These are phyloP conservation scores for Solanum chacoense DNA, from an alignment of 305 asterid species.

Conservation along the genomic window DNA sequence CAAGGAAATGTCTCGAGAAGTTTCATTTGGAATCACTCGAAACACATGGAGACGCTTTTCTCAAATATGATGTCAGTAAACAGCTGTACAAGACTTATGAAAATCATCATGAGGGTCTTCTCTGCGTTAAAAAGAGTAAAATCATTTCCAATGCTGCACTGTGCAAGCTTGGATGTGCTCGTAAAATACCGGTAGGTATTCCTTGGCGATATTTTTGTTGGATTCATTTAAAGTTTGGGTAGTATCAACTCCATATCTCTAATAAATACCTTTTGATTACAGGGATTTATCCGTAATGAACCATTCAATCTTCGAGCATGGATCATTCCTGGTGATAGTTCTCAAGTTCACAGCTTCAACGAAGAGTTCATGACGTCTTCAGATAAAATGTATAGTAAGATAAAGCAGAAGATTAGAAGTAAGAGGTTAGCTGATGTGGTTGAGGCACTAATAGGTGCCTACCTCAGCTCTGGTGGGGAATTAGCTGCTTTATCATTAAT, in stretches of 20 bases:
- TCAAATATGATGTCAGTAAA: conserved; percentile 56
- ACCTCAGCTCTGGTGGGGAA: conserved; percentile 60
- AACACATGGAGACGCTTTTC: conserved; percentile 80
- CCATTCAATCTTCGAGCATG: conserved; percentile 63
- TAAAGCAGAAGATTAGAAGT: conserved; percentile 25
- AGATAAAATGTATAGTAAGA: conserved; percentile 21
- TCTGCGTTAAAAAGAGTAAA: conserved; percentile 34
- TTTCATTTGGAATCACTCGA: conserved; percentile 73
- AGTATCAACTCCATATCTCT: background rate
- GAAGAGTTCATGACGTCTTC: conserved; percentile 23
- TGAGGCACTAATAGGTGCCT: conserved; percentile 85
- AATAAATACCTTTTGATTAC: background rate
- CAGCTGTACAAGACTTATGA: conserved; percentile 41
- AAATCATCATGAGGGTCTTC: conserved; percentile 64
- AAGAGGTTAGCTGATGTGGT: conserved; percentile 65
- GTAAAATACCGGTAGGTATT: conserved; percentile 51
- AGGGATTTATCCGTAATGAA: conserved; percentile 78
- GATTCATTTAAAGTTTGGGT: background rate
- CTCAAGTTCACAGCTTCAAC: conserved; percentile 12
- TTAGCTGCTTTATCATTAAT: conserved; percentile 53
- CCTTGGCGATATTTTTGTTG: background rate
- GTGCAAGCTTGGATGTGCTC: conserved; percentile 65
- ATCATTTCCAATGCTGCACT: conserved; percentile 49
- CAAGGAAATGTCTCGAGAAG: conserved; percentile 61
- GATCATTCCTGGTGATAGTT: conserved; percentile 54